These are phyloP conservation scores for Trichomonascaceae sp. DNA, from an alignment of 1,139 yeast species.

Conservation along the genomic window DNA sequence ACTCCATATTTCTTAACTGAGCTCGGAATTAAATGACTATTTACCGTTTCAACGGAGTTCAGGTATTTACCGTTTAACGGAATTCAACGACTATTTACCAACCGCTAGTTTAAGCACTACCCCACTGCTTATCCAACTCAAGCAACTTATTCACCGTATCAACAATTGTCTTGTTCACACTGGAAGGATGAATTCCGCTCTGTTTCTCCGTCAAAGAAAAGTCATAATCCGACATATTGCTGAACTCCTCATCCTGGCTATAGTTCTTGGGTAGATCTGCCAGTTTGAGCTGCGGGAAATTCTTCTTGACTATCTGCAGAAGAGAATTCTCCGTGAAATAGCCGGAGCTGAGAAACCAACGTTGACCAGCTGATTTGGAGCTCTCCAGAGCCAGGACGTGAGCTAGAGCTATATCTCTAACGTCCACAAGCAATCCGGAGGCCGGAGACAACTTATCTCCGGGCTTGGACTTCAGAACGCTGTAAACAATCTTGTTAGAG, in stretches of 20 bases:
- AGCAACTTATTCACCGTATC: constrained; percentile 14
- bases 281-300: constrained; percentile 37
- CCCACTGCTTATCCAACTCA: constrained; percentile 10
- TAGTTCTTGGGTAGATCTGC: constrained; percentile 25
- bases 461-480: constrained; percentile 20
- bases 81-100: not conserved
- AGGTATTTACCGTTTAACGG: too few relatives aligned
- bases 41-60: too few relatives aligned
- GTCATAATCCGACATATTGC: constrained; percentile 10
- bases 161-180: constrained; percentile 14
- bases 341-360: constrained; percentile 39
- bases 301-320: constrained; percentile 34
- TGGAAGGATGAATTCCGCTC: constrained; percentile 16
- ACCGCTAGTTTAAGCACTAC: too few relatives aligned
- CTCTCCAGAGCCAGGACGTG: constrained; percentile 42
- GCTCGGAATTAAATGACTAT: not conserved
- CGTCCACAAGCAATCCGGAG: constrained; percentile 37
- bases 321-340: constrained; percentile 32
- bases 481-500: constrained; percentile 22
- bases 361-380: constrained; percentile 32
- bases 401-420: constrained; percentile 49
- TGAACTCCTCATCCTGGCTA: constrained; percentile 1
- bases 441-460: constrained; percentile 9
- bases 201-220: constrained; percentile 16
- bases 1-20: not conserved